A percentile compares a stretch with the other conserved stretches of the same genome.
phyloP scores from a whole-genome alignment of 768 basidiomycete species.

The Pleurotus cornucopiae region DNA sequence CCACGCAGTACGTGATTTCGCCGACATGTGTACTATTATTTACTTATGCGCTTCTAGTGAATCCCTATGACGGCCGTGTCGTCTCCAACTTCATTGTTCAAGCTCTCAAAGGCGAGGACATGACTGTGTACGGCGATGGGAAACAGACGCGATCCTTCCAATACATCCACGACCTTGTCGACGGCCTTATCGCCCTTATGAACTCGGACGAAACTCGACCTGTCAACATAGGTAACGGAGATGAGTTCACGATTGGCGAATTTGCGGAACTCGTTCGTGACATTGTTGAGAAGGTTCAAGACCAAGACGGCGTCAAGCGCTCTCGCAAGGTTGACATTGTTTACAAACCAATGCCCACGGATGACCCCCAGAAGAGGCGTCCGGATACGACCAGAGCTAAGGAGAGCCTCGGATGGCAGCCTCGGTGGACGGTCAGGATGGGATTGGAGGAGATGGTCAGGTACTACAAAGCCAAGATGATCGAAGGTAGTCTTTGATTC shows the following conservation, averaged over 20 bases:
- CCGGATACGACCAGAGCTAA: constrained; percentile 93
- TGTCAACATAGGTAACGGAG: constrained; percentile 93
- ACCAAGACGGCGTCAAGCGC: constrained; percentile 63
- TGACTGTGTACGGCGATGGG: constrained; percentile 96
- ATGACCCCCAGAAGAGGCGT: constrained; percentile 92
- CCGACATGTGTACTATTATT: constrained; percentile 11
- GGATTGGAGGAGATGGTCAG: constrained; percentile 93
- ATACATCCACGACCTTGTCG: constrained; percentile 96
- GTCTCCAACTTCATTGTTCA: constrained; percentile 99
- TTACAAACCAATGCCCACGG: constrained; percentile 79
- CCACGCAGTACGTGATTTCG: constrained; percentile 58
- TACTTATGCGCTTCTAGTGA: constrained; percentile 52
- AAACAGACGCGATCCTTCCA: constrained; percentile 94
- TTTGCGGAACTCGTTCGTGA: constrained; percentile 92
- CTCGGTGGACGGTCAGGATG: constrained; percentile 89
- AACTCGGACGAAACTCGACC: constrained; percentile 91
- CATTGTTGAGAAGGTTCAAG: constrained; percentile 89
- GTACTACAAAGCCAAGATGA: constrained; percentile 89
- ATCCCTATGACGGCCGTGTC: constrained; percentile 94
- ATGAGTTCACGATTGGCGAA: constrained; percentile 94
- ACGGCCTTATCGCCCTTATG: constrained; percentile 92
- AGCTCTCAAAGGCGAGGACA: constrained; percentile 91
- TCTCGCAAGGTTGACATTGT: constrained; percentile 59
- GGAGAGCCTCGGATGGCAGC: constrained; percentile 82
- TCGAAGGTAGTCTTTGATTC: constrained; percentile 67